These are phyloP conservation scores for Trichoderma citrinoviride DNA, from an alignment of 2,329 filamentous ascomycete genomes.

Conservation along the genomic window DNA sequence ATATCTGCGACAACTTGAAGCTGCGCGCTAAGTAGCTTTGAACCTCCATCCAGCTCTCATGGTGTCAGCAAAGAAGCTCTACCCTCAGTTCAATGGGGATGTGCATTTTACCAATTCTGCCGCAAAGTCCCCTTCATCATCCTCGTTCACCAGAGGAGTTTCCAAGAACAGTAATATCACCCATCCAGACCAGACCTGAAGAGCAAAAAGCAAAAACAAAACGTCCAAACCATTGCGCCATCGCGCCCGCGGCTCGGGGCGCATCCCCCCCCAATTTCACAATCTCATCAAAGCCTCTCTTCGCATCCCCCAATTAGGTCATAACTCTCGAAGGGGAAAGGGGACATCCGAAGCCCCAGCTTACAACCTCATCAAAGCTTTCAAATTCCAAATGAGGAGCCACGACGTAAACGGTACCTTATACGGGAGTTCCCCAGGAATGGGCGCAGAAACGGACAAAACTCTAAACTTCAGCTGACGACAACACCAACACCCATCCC, in stretches of 20 bases:
- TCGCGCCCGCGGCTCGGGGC: conserved; percentile 12
- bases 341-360: background rate
- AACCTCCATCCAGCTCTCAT: background rate
- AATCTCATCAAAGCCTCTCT: background rate
- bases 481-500: no score
- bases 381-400: background rate
- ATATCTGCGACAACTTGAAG: background rate
- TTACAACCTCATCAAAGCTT: no score
- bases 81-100: no score
- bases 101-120: no score
- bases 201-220: background rate
- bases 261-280: background rate
- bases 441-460: no score
- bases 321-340: background rate
- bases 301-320: background rate
- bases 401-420: no score
- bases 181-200: background rate
- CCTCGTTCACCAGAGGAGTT: background rate
- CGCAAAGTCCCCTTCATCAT: background rate
- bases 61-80: background rate
- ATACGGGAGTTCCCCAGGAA: no score
- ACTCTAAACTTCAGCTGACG: background rate
- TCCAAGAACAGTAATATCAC: background rate
- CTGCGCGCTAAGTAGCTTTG: background rate
- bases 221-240: conserved; percentile 1